Base-by-base conservation (phyloP, 2,329 filamentous ascomycete species). In the Alternaria novae-zelandiae region DNA sequence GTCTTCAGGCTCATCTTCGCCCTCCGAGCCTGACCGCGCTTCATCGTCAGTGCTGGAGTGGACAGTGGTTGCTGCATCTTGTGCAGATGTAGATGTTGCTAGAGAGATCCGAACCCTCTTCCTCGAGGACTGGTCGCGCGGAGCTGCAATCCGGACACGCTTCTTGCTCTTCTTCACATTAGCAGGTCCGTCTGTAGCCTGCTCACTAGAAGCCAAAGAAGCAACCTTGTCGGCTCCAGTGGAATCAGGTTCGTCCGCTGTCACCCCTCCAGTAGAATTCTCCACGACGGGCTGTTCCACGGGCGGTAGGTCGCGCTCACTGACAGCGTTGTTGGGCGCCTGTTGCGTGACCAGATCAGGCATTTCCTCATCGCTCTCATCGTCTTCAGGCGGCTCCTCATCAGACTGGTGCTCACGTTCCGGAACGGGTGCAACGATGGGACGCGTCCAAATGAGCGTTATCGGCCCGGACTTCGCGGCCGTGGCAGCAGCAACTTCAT, bases 101-200 rank as follows among this genome's bases (percentile, higher is more conserved):
- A 11, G 45, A 11, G 21, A 21, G 9, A 41, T 20, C 15, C 70
- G 65, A 30, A 30, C 17, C 49, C 59, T 70, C 47, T 76, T 76
- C 30, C 45, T 65, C 6, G 64, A 47, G 26, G 41, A 43, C 25
- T 64, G 46, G 17, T 58, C 46, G 9, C 17, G 20, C 15, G 69
- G 64, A 23, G 70, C 67, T 6, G 59, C 30, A 30, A 73, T 67
- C 26, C 64, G 68, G 45, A 71, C 69, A 30, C 72, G 72, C 50
- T 76, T 75, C 46, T 57, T 71, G 20, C 57, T 25, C 32, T 68
- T 67, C 15, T 44, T 43, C 12, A 25, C 41, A 44, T 30, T 9
- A 49, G 20, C 32, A 23, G 54, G 12, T n/a, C 41, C 11, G 5
- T 53, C 46, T 20, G 20, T 23, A 25, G 53, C 13, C 11, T 32